phyloP scores from a whole-genome alignment of 257 asterid genomes.

The Eustoma russellianum region DNA sequence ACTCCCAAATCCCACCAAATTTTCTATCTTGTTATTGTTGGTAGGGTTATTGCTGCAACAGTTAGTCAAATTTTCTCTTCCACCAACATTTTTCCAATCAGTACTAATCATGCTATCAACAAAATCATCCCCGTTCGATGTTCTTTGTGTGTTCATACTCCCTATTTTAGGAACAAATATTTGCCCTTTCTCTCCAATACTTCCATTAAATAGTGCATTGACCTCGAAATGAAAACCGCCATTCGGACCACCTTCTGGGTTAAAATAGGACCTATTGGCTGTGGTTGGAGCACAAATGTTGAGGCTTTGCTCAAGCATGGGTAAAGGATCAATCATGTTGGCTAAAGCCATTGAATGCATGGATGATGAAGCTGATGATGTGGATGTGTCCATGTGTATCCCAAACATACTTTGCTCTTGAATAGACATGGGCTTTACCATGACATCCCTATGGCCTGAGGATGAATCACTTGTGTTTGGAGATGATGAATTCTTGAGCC shows the following conservation, averaged over 20 bases:
- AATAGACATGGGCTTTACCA: slow-evolving; percentile 24
- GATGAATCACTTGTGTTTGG: slow-evolving; percentile 46
- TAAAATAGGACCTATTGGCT: slow-evolving; percentile 18
- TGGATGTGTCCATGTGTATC: slow-evolving; percentile 27
- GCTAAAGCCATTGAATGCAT: slow-evolving; percentile 20
- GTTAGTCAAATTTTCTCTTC: slow-evolving; percentile 5
- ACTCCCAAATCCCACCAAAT: slow-evolving; percentile 32
- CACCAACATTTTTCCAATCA: slow-evolving; percentile 10
- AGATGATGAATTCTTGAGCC: slow-evolving; percentile 42
- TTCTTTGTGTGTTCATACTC: slow-evolving; percentile 12
- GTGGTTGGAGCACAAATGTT: slow-evolving; percentile 5
- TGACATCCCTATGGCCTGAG: slow-evolving; percentile 23
- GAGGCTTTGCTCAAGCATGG: slow-evolving; percentile 19
- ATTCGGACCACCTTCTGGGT: slow-evolving; percentile 13
- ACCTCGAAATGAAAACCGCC: slow-evolving; percentile 7
- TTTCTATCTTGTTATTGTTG: slow-evolving; percentile 20
- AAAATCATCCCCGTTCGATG: slow-evolving; percentile 10
- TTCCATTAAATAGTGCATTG: slow-evolving; percentile 25
- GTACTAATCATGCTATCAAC: slow-evolving; percentile 8
- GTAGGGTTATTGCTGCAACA: slow-evolving; percentile 1
- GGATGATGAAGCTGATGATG: slow-evolving; percentile 24
- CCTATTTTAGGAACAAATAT: slow-evolving; percentile 26
- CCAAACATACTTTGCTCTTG: slow-evolving; percentile 29
- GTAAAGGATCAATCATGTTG: slow-evolving; percentile 25
- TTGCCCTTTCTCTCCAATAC: slow-evolving; percentile 19